phyloP scores from a whole-genome alignment of 2,329 filamentous ascomycete genomes.

The Diplodia intermedia region DNA sequence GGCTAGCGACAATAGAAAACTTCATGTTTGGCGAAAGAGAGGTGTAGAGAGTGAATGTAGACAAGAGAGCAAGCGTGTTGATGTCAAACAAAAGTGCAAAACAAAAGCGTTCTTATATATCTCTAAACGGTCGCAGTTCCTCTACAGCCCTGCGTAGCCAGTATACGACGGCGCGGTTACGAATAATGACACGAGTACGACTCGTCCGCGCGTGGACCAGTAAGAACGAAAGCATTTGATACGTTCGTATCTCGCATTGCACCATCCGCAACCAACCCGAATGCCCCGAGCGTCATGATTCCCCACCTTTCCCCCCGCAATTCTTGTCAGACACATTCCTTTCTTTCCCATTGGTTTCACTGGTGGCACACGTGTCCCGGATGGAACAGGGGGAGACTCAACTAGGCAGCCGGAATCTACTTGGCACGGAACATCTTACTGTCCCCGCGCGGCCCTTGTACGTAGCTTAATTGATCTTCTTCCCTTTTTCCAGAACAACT shows the following conservation, averaged over 20 bases:
- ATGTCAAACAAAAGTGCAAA: neutral
- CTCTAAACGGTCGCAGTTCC: neutral
- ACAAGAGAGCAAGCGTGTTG: neutral
- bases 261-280: neutral
- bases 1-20: neutral
- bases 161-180: neutral
- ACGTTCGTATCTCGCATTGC: neutral
- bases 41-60: neutral
- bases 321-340: neutral
- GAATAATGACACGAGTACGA: neutral
- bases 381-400: neutral
- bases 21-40: slow-evolving; percentile 3
- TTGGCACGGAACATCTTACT: neutral
- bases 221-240: neutral
- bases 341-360: neutral
- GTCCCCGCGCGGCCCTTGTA: neutral
- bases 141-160: neutral
- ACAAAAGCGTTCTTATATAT: neutral
- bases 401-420: neutral
- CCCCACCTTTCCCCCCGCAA: neutral
- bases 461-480: neutral
- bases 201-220: neutral
- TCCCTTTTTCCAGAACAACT: neutral
- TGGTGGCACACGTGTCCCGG: neutral
- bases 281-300: neutral